phyloP scores from a whole-genome alignment of 2,329 filamentous ascomycete species.

The Aspergillus fumigatiaffinis region DNA sequence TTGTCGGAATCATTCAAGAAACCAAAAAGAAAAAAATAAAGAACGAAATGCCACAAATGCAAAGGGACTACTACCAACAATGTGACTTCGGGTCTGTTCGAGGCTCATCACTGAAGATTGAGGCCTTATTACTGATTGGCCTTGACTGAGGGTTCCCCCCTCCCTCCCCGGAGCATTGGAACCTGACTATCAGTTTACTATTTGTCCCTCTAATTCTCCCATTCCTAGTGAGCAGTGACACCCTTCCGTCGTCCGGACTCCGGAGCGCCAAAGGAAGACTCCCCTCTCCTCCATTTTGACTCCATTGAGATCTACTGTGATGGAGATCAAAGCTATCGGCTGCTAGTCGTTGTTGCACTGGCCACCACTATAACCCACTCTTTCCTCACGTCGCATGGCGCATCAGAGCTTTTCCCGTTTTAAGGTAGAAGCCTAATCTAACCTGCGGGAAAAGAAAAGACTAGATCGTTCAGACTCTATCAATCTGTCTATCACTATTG shows the following conservation, averaged over 20 bases:
- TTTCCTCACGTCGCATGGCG: conserved; percentile 10
- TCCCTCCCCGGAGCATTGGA: conserved; percentile 17
- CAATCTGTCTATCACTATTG: background rate
- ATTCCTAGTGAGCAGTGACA: background rate
- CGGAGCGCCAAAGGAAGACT: conserved; percentile 2
- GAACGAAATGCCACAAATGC: conserved; percentile 2
- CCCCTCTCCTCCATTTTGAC: conserved; percentile 1
- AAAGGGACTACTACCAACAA: conserved; percentile 7
- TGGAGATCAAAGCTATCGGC: conserved; percentile 35
- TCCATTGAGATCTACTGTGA: conserved; percentile 27
- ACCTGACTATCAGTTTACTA: conserved; percentile 5
- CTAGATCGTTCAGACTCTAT: background rate
- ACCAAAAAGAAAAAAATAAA: conserved; percentile 4
- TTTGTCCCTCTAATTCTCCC: conserved; percentile 9
- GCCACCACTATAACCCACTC: conserved; percentile 22
- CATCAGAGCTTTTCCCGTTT: conserved; percentile 10
- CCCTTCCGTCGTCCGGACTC: conserved; percentile 2
- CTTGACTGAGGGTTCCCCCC: conserved; percentile 4
- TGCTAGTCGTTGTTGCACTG: conserved; percentile 31
- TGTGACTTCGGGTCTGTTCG: background rate
- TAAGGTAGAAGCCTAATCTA: conserved; percentile 22
- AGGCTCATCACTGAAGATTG: conserved; percentile 8
- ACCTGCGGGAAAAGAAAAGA: conserved; percentile 6
- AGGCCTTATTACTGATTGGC: conserved; percentile 9
- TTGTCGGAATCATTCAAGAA: background rate